Conservation (phyloP, 192 early-diverging fungal species). For the Haplosporangium gracile region DNA sequence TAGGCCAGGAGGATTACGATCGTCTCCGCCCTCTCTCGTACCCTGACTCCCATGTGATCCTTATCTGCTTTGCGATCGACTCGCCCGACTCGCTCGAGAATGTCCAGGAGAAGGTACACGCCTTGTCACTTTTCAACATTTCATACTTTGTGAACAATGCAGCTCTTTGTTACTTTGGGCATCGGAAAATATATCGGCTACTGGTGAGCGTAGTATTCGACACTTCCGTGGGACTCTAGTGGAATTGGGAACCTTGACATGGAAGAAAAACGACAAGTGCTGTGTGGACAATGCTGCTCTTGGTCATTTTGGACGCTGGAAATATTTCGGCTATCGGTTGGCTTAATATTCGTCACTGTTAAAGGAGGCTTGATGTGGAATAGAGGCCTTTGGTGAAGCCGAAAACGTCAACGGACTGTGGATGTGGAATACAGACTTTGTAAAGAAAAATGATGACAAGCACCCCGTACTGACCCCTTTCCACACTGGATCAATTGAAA, state of each 20-base stretch:
- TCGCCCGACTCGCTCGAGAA: slow-evolving; percentile 87
- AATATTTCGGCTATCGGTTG: too few species aligned
- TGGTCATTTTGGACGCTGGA: too few species aligned
- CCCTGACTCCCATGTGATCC: slow-evolving; percentile 91
- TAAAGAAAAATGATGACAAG: too few species aligned
- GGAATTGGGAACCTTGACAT: not conserved
- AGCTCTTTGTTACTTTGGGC: not conserved
- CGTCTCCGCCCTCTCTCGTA: slow-evolving; percentile 93
- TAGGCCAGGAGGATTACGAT: slow-evolving; percentile 96
- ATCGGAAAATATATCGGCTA: too few species aligned
- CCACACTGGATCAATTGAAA: not conserved
- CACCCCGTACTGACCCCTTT: not conserved
- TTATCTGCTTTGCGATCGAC: slow-evolving; percentile 94
- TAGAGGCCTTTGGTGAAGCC: too few species aligned
- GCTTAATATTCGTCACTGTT: too few species aligned
- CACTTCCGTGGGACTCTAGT: too few species aligned
- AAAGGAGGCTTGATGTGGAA: too few species aligned
- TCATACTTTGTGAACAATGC: not conserved
- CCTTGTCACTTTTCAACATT: not conserved
- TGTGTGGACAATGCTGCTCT: too few species aligned
- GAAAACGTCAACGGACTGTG: too few species aligned
- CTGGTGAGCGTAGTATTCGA: too few species aligned
- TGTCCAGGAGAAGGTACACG: slow-evolving; percentile 71
- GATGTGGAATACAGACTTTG: too few species aligned
- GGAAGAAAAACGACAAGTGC: not conserved